These are phyloP conservation scores for Russula earlei DNA, from an alignment of 768 basidiomycete genomes.

Conservation along the genomic window DNA sequence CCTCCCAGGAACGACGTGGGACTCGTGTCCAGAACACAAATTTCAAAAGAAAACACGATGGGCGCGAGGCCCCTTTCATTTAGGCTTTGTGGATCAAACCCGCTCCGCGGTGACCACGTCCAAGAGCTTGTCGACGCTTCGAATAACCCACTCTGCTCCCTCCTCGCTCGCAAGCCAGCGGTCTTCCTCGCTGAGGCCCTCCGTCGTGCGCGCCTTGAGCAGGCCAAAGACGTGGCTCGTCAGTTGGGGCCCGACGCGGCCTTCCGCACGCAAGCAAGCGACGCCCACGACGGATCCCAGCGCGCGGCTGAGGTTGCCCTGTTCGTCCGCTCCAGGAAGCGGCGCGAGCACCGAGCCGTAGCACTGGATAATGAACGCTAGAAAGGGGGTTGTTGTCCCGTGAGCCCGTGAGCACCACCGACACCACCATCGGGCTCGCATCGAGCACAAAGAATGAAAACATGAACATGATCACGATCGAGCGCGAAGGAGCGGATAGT, in stretches of 20 bases:
- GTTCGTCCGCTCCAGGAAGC: conserved; percentile 47
- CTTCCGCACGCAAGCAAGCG: conserved; percentile 78
- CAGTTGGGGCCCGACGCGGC: conserved; percentile 77
- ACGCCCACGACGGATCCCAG: conserved; percentile 79
- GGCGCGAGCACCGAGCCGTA: conserved; percentile 76
- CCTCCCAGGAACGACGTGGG: conserved; percentile 6
- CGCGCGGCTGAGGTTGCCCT: conserved; percentile 79
- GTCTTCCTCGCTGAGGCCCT: conserved; percentile 58
- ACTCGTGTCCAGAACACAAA: conserved; percentile 2
- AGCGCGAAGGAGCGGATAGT: not conserved
- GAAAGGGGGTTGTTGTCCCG: not conserved
- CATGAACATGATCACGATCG: conserved; percentile 15
- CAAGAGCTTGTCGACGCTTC: conserved; percentile 70
- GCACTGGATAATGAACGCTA: conserved; percentile 80
- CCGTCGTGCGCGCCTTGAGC: conserved; percentile 65
- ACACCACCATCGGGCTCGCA: not conserved
- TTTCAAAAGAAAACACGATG: conserved; percentile 10
- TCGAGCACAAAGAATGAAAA: not conserved
- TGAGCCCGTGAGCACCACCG: not conserved
- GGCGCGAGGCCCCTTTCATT: conserved; percentile 36
- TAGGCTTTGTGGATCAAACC: conserved; percentile 34
- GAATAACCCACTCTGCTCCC: conserved; percentile 83
- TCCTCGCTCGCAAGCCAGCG: conserved; percentile 77
- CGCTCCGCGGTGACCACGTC: conserved; percentile 48
- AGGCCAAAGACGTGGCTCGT: conserved; percentile 85